Conservation (phyloP, 1,139 yeast genomes). For the Candida sp. region DNA sequence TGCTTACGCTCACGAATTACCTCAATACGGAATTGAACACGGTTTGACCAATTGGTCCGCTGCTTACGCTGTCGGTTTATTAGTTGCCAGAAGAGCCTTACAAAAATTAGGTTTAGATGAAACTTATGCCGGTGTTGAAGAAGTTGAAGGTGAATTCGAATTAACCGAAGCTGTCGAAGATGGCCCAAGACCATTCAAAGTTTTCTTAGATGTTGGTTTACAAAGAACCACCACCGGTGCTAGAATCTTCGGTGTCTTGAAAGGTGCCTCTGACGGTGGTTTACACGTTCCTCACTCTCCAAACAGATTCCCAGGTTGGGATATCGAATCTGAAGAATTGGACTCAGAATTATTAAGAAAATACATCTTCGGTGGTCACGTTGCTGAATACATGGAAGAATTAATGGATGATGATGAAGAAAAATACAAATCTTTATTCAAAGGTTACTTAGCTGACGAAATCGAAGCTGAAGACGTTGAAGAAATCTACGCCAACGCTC, state of each 20-base stretch:
- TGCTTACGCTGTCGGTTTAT: constrained; percentile 98
- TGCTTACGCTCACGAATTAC: constrained; percentile 99
- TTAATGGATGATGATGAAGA: constrained; percentile 99
- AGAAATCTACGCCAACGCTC: constrained; percentile 94
- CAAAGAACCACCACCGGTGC: constrained; percentile 99
- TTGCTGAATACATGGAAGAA: constrained; percentile 99
- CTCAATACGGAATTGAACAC: constrained; percentile 95
- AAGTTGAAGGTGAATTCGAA: constrained; percentile 98
- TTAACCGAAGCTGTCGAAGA: constrained; percentile 99
- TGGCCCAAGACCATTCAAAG: constrained; percentile 99
- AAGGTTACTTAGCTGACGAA: constrained; percentile 95
- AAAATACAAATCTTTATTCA: constrained; percentile 96
- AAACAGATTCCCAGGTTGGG: constrained; percentile 99
- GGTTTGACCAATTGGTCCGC: constrained; percentile 99
- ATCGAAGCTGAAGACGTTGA: constrained; percentile 96
- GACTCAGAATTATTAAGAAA: constrained; percentile 98
- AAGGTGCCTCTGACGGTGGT: constrained; percentile 99
- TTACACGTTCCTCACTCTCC: constrained; percentile 99
- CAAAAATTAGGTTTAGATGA: constrained; percentile 98
- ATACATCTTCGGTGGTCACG: constrained; percentile 99
- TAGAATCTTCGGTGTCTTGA: constrained; percentile 97
- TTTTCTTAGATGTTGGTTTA: constrained; percentile 98
- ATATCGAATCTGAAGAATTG: constrained; percentile 96
- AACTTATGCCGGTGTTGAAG: constrained; percentile 98
- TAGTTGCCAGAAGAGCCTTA: constrained; percentile 99